phyloP scores from a whole-genome alignment of 352 stramenopile species.

The Phytopythium oedochilum region DNA sequence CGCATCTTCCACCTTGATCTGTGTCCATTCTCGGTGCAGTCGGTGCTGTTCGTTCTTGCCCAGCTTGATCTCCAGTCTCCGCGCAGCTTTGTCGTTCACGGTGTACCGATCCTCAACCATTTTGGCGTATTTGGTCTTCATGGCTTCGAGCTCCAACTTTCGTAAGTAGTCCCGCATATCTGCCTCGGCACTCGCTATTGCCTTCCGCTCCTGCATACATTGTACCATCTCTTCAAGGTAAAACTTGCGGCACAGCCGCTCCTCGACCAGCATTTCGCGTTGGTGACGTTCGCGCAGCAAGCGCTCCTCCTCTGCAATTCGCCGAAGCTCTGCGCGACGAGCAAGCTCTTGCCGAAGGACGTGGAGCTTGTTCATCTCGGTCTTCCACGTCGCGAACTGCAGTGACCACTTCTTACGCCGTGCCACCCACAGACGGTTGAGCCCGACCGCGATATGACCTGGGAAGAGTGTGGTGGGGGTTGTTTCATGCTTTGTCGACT shows the following conservation, averaged over 20 bases:
- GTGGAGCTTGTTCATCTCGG: slow-evolving; percentile 39
- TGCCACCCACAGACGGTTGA: slow-evolving; percentile 41
- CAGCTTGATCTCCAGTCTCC: slow-evolving; percentile 70
- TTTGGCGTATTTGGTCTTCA: slow-evolving; percentile 74
- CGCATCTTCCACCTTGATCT: slow-evolving; percentile 63
- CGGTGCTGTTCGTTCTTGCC: slow-evolving; percentile 79
- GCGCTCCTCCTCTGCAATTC: slow-evolving; percentile 44
- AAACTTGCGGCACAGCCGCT: slow-evolving; percentile 51
- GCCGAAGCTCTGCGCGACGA: slow-evolving; percentile 46
- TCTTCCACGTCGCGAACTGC: slow-evolving; percentile 30
- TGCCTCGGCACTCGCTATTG: slow-evolving; percentile 53
- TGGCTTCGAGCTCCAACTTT: slow-evolving; percentile 54
- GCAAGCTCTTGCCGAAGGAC: slow-evolving; percentile 44
- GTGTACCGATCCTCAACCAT: slow-evolving; percentile 57
- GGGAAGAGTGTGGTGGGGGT: background rate
- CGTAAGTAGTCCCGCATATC: slow-evolving; percentile 72
- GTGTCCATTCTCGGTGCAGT: slow-evolving; percentile 60
- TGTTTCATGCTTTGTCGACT: background rate
- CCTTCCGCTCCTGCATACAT: slow-evolving; percentile 57
- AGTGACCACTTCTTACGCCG: slow-evolving; percentile 32
- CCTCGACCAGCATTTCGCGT: slow-evolving; percentile 70
- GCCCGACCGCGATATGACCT: slow-evolving; percentile 4
- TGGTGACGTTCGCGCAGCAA: slow-evolving; percentile 26
- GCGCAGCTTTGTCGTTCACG: slow-evolving; percentile 59
- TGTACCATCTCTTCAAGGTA: slow-evolving; percentile 60